phyloP scores from a whole-genome alignment of 495 filamentous ascomycete genomes.

The Achaetomiella virescens region DNA sequence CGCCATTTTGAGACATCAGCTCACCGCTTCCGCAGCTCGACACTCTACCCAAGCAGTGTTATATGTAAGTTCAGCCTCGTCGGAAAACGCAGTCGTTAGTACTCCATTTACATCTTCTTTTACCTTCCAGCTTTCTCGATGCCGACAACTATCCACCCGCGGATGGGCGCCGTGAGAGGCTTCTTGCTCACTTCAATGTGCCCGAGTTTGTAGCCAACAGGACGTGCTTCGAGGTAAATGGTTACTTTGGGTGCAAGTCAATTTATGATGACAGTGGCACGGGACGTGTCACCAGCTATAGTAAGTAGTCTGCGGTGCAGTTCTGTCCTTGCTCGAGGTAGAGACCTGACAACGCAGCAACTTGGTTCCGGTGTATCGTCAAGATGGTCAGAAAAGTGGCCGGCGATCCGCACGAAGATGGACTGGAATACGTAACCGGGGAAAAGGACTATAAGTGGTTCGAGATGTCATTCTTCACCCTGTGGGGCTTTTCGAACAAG shows the following conservation, averaged over 20 bases:
- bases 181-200: conserved; percentile 20
- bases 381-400: conserved; percentile 21
- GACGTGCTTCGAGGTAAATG: conserved; percentile 24
- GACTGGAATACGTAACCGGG: conserved; percentile 12
- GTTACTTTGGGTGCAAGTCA: conserved; percentile 18
- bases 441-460: conserved; percentile 19
- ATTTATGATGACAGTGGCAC: conserved; percentile 4
- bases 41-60: conserved; percentile 15
- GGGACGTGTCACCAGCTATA: conserved; percentile 2
- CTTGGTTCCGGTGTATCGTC: conserved; percentile 18
- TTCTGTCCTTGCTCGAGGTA: not conserved
- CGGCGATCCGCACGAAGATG: conserved; percentile 5
- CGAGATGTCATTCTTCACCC: conserved; percentile 22
- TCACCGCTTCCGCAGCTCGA: conserved; percentile 3
- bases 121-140: conserved; percentile 15
- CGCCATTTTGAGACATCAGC: not conserved
- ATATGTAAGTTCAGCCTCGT: conserved; percentile 5
- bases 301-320: not conserved
- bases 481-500: conserved; percentile 11
- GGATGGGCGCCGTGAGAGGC: conserved; percentile 5
- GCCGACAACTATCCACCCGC: conserved; percentile 7
- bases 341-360: conserved; percentile 6
- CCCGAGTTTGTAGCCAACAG: conserved; percentile 18
- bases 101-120: too few species aligned
- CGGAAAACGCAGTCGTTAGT: too few species aligned